Evolutionary conservation across 192 early-diverging fungal species (phyloP).

Genomic region (Mortierella claussenii): DNA sequence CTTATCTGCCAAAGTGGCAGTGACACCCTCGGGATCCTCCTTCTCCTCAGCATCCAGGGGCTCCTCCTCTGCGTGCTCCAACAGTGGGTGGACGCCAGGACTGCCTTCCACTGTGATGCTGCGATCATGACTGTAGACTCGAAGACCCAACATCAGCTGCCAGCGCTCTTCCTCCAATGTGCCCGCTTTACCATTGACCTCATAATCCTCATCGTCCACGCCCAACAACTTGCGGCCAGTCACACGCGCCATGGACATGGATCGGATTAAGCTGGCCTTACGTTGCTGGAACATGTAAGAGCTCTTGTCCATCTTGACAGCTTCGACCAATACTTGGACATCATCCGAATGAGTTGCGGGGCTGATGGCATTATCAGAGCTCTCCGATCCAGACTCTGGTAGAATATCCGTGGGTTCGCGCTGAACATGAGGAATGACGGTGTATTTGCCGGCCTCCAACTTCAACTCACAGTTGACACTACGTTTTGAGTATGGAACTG

Average conservation of each 20-base stretch:
- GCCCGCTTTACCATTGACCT: slow-evolving; percentile 4
- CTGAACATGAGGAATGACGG: slow-evolving; percentile 39
- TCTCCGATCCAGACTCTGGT: neutral
- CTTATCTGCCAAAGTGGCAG: slow-evolving; percentile 36
- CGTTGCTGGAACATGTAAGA: slow-evolving; percentile 47
- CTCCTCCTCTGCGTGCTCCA: slow-evolving; percentile 1
- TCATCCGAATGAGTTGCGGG: slow-evolving; percentile 25
- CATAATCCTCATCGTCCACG: slow-evolving; percentile 51
- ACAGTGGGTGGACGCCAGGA: slow-evolving; percentile 19
- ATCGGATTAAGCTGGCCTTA: slow-evolving; percentile 32
- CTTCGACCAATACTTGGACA: slow-evolving; percentile 33
- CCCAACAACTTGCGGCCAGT: slow-evolving; percentile 38
- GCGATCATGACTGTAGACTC: slow-evolving; percentile 47
- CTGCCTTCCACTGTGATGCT: slow-evolving; percentile 11
- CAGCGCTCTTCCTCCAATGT: slow-evolving; percentile 29
- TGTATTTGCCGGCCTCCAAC: slow-evolving; percentile 41
- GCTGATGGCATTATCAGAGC: slow-evolving; percentile 26
- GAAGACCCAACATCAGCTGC: slow-evolving; percentile 52
- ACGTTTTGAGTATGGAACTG: slow-evolving; percentile 36
- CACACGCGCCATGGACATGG: slow-evolving; percentile 35
- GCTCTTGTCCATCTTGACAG: slow-evolving; percentile 52
- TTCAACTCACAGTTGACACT: slow-evolving; percentile 47
- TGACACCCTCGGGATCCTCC: slow-evolving; percentile 34
- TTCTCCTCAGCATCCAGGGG: slow-evolving; percentile 2
- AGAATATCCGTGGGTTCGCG: slow-evolving; percentile 41